Conservation (phyloP, 768 basidiomycete species). For the Fistulinella prunicolor region DNA sequence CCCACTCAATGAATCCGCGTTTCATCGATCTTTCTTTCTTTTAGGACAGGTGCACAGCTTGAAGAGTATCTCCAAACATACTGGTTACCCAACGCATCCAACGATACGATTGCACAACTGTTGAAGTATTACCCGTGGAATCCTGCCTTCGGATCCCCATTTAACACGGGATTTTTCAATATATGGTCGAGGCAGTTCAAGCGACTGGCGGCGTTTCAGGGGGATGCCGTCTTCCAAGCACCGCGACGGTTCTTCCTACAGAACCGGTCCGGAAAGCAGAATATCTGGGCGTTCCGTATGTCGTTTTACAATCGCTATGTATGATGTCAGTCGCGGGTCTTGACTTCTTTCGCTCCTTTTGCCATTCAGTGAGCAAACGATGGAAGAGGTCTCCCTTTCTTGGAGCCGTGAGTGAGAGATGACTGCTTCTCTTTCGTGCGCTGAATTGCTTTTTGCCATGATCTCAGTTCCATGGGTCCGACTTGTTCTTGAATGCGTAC, state of each 20-base stretch:
- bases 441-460: not conserved
- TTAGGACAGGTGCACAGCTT: constrained; percentile 25
- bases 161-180: constrained; percentile 44
- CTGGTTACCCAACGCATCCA: constrained; percentile 27
- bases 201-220: constrained; percentile 47
- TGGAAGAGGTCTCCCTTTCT: constrained; percentile 40
- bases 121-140: constrained; percentile 37
- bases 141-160: constrained; percentile 49
- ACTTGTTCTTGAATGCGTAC: constrained; percentile 40
- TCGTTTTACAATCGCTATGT: not conserved
- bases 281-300: constrained; percentile 35
- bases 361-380: constrained; percentile 43
- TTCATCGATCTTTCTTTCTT: not conserved
- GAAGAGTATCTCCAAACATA: constrained; percentile 31
- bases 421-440: not conserved
- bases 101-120: constrained; percentile 24
- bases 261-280: constrained; percentile 35
- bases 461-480: constrained; percentile 40
- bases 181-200: constrained; percentile 48
- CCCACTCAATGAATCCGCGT: not conserved
- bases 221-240: constrained; percentile 50
- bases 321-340: not conserved
- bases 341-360: not conserved
- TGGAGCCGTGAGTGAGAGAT: constrained; percentile 38
- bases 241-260: constrained; percentile 47